Evolutionary conservation across 306 rosid genomes (phyloP).

Genomic region (Ormosia emarginata): DNA sequence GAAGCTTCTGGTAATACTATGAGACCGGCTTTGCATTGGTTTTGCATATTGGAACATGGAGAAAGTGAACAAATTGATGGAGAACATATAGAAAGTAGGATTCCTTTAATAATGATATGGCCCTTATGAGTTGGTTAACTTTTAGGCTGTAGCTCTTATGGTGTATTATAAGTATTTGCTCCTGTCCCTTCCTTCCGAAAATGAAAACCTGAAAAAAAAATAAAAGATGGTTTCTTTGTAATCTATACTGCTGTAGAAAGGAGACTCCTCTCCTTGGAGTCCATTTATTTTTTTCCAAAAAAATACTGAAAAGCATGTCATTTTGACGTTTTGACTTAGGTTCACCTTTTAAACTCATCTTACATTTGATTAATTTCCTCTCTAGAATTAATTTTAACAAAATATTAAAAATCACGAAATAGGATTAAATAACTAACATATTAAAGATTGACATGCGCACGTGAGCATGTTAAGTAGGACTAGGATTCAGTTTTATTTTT

Average conservation of each 20-base stretch:
- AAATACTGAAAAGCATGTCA: neutral
- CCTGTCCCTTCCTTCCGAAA: neutral
- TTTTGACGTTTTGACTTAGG: neutral
- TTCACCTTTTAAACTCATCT: neutral
- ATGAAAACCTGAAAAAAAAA: neutral
- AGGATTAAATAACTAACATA: neutral
- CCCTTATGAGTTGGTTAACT: neutral
- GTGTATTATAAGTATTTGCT: neutral
- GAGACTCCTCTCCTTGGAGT: neutral
- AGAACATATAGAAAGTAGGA: neutral
- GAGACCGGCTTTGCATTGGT: neutral
- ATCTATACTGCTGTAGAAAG: neutral
- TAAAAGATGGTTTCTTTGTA: neutral
- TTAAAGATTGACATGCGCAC: neutral
- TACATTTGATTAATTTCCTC: neutral
- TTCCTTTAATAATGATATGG: neutral
- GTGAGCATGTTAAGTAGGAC: neutral
- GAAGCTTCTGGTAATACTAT: neutral
- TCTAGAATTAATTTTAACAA: neutral
- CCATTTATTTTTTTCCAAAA: neutral
- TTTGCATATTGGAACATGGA: neutral
- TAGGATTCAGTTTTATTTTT: neutral
- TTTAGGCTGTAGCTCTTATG: neutral
- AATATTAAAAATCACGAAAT: neutral
- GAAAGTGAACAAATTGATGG: neutral